Evolutionary conservation across 73 alveolate species (phyloP), one percentile per base, ranked within the genome.

Genomic region (Loxodes magnus): DNA sequence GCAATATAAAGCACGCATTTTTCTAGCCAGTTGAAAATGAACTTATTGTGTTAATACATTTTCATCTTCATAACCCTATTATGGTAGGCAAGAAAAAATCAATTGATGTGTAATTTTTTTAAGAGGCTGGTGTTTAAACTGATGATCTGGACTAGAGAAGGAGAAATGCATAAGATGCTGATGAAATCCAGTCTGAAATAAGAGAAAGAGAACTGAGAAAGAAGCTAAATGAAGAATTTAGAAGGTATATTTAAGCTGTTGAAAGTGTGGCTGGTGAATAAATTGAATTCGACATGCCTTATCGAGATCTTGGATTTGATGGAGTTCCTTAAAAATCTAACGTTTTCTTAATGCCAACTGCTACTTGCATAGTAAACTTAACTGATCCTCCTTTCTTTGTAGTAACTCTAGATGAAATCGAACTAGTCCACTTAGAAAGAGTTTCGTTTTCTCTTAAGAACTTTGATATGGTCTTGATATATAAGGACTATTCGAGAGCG

Each of bases 301-400:
- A 41, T 61, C 49, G 77, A 24, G 97, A 75, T 30, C 37, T 88
- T 16, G 85, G 73, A 30, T 88, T 88, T 71, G 59, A 57, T 15
- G 97, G 97, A 5, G 84, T 84, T 21, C 96, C 97, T 2, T 24
- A 43, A 57, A 84, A 74, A 56, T 64, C 93, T 24, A 82, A 66
- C 30, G 96, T 84, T 24, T 43, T 66, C 39, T 50, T 88, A 57
- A 75, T 65, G 51, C 98, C 98, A 0, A 78, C 98, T 9, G 74
- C 60, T 41, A 74, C 79, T 56, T 88, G 98, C 57, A 56, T 88
- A 17, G 77, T 88, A 12, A 74, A 82, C 31, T 57, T 88, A 46
- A 64, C 75, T 37, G 98, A 88, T 66, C 44, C 38, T 23, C 98
- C 98, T 24, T 84, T 84, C 76, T 88, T 88, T 55, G 98, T 88